A percentile compares a stretch with the other conserved stretches of the same genome.
These are phyloP conservation scores for Candida maris DNA, from an alignment of 805 yeast species.

Conservation along the genomic window DNA sequence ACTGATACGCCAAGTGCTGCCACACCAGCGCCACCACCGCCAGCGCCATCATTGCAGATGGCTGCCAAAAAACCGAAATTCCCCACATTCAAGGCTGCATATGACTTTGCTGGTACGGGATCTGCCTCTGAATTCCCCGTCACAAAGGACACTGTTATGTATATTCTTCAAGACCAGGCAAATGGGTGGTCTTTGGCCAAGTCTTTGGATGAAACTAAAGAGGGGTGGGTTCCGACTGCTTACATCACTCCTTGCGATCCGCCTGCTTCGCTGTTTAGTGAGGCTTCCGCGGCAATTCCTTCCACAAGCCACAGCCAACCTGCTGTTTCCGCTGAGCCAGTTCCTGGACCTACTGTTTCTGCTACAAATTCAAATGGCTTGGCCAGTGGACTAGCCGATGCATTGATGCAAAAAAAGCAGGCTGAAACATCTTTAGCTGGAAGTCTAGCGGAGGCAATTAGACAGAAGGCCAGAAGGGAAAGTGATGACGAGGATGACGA, in stretches of 20 bases:
- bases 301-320: slow-evolving; percentile 24
- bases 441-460: slow-evolving; percentile 85
- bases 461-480: slow-evolving; percentile 67
- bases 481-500: slow-evolving; percentile 71
- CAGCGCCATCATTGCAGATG: slow-evolving; percentile 79
- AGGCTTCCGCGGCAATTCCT: slow-evolving; percentile 37
- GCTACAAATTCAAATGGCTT: slow-evolving; percentile 9
- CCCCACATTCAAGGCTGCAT: slow-evolving; percentile 82
- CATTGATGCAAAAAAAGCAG: slow-evolving; percentile 57
- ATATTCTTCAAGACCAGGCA: slow-evolving; percentile 65
- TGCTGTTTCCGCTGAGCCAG: slow-evolving; percentile 23
- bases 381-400: slow-evolving; percentile 53
- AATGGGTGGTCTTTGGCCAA: slow-evolving; percentile 96
- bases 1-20: slow-evolving; percentile 8
- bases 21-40: slow-evolving; percentile 33
- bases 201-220: slow-evolving; percentile 64
- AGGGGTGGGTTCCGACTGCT: slow-evolving; percentile 98
- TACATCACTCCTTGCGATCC: slow-evolving; percentile 64
- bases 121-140: slow-evolving; percentile 78
- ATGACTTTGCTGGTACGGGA: slow-evolving; percentile 85
- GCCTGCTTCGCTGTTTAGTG: slow-evolving; percentile 35
- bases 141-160: slow-evolving; percentile 69
- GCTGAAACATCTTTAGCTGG: slow-evolving; percentile 67
- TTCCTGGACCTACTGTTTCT: slow-evolving; percentile 17
- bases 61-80: slow-evolving; percentile 55